Base-by-base conservation (phyloP, 495 filamentous ascomycete species). In the Talaromyces wortmannii region DNA sequence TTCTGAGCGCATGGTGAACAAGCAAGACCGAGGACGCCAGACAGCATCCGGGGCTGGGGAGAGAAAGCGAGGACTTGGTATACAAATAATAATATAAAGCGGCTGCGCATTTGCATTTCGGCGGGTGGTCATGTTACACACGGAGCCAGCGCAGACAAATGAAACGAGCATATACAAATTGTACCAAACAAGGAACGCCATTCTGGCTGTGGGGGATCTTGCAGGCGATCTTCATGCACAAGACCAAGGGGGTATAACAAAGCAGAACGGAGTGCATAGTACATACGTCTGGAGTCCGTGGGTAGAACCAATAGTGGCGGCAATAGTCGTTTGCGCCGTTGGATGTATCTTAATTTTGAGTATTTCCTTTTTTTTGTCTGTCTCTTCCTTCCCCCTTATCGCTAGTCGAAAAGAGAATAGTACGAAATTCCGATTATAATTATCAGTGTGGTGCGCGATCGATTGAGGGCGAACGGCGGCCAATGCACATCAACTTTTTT, bases 271-370 rank as follows among this genome's bases (percentile, higher is more conserved):
- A n/a, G n/a, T n/a, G n/a, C n/a, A n/a, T n/a, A n/a, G 45, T 16
- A 16, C 45, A 48, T 48, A 15, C 16, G 15, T 23, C 23, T 23
- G 23, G 4, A 2, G 23, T 23, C 36, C 52, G 18, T 12, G 23
- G 15, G n/a, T n/a, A 43, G 36, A 53, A 53, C 23, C 33, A 44
- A 45, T 43, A 53, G 42, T 53, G 50, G 50, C 33, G 42, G 42
- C 36, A 54, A 54, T 54, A 47, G 52, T 29, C 18, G 42, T 16
- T 18, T n/a, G 43, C 29, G 40, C 50, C 36, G 15, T 18, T 18
- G 48, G 48, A 50, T 7, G 31, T 31, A 12, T 30, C 48, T 50
- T 23, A 12, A 18, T 13, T 48, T 48, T 18, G 46, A 12, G 23
- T 23, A 23, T 23, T 23, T 23, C 23, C 7, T 48, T 48, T 17